These are phyloP conservation scores for Yarrowia divulgata DNA, from an alignment of 805 yeast genomes.

Conservation along the genomic window DNA sequence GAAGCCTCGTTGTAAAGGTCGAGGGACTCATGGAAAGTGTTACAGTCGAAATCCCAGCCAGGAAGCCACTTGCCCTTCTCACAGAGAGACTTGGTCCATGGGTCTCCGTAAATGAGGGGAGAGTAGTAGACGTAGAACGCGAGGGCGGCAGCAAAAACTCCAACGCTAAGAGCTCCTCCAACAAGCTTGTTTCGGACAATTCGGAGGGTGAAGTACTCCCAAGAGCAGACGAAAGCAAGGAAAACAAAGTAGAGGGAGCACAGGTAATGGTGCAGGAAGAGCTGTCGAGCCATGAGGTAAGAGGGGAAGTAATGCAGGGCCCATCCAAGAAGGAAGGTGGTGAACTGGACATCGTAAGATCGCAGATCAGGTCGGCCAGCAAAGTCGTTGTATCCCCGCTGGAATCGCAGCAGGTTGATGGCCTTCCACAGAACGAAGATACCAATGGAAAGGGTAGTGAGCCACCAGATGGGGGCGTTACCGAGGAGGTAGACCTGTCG, in stretches of 20 bases:
- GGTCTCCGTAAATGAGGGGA: constrained; percentile 77
- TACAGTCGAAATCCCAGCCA: constrained; percentile 92
- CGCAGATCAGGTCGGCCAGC: constrained; percentile 46
- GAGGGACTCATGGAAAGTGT: constrained; percentile 53
- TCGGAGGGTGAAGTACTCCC: constrained; percentile 50
- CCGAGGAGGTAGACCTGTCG: constrained; percentile 66
- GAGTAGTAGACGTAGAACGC: constrained; percentile 67
- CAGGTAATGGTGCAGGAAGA: constrained; percentile 91
- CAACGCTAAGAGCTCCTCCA: constrained; percentile 57
- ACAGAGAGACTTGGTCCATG: constrained; percentile 80
- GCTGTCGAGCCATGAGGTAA: constrained; percentile 85
- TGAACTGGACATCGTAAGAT: constrained; percentile 51
- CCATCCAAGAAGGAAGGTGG: constrained; percentile 70
- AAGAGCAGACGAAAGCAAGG: constrained; percentile 70
- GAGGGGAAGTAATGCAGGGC: constrained; percentile 75
- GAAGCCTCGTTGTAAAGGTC: constrained; percentile 46
- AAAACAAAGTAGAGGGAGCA: constrained; percentile 92
- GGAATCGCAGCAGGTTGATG: constrained; percentile 52
- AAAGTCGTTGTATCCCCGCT: constrained; percentile 51
- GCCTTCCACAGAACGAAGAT: constrained; percentile 46
- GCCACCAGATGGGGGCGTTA: constrained; percentile 65
- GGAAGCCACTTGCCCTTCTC: constrained; percentile 62
- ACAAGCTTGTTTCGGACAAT: constrained; percentile 53
- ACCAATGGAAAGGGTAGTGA: constrained; percentile 52
- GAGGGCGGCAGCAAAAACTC: constrained; percentile 59